A percentile compares a stretch with the other conserved stretches of the same genome.
These are phyloP conservation scores for Talaromyces ruber DNA, from an alignment of 495 filamentous ascomycete genomes.

Conservation along the genomic window DNA sequence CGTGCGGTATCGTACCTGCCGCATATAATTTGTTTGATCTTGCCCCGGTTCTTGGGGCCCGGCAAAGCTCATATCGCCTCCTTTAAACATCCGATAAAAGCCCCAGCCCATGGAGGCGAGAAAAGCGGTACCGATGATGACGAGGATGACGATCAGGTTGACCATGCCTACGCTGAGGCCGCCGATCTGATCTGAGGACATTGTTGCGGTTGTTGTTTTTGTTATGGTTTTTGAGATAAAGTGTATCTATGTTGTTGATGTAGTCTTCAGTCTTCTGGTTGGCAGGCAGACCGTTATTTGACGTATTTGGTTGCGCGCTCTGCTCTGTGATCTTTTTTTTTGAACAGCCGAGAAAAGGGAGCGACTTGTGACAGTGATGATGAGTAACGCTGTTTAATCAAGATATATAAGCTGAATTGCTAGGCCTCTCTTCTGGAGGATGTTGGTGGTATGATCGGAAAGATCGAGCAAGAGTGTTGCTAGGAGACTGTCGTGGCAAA, in stretches of 20 bases:
- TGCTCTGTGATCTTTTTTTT: neutral
- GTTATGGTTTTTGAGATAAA: neutral
- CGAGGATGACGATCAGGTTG: slow-evolving; percentile 5
- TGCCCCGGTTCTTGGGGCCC: neutral
- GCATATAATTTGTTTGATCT: slow-evolving; percentile 5
- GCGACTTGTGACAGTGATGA: neutral
- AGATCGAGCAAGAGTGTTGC: neutral
- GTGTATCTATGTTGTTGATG: neutral
- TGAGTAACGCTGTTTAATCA: neutral
- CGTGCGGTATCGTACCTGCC: neutral
- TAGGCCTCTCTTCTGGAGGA: neutral
- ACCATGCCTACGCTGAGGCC: slow-evolving; percentile 4
- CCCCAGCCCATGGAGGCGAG: neutral
- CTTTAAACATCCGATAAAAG: neutral
- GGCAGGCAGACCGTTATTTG: neutral
- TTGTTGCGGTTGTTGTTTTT: neutral
- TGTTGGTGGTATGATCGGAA: neutral
- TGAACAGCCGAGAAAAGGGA: neutral
- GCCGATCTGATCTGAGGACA: neutral
- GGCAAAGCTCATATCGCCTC: neutral
- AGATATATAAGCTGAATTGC: neutral
- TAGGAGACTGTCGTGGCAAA: neutral
- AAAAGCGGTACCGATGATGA: neutral
- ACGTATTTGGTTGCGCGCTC: neutral
- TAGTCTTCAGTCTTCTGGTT: neutral